phyloP scores from a whole-genome alignment of 2,329 filamentous ascomycete species.

The Stylonectria norvegica region DNA sequence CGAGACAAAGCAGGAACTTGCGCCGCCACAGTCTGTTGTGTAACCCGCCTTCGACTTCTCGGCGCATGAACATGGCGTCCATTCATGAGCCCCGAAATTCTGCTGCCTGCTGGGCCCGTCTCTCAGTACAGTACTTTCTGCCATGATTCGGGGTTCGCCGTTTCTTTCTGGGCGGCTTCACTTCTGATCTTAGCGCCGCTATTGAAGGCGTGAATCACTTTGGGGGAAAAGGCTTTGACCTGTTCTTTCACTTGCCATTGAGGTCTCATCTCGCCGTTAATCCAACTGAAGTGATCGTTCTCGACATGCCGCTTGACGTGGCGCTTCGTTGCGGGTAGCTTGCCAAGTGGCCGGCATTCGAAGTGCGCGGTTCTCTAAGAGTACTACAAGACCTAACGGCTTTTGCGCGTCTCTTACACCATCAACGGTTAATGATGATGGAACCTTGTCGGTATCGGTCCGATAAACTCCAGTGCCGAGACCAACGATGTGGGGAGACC shows the following conservation, averaged over 20 bases:
- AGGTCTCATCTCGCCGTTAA: too few species aligned
- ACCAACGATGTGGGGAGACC: conserved; percentile 9
- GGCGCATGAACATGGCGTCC: conserved; percentile 12
- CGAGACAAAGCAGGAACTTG: too few species aligned
- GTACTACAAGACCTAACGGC: conserved; percentile 3
- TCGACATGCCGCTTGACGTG: too few species aligned
- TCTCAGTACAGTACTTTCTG: not conserved
- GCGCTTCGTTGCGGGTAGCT: not conserved
- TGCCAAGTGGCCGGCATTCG: not conserved
- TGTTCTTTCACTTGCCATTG: too few species aligned
- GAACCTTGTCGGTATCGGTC: conserved; percentile 11
- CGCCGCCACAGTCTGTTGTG: too few species aligned
- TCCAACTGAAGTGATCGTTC: too few species aligned
- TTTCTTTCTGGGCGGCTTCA: conserved; percentile 1
- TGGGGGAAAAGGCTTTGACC: too few species aligned
- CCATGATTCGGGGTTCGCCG: not conserved
- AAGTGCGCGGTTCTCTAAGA: not conserved
- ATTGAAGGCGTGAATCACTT: too few species aligned
- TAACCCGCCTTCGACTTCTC: conserved; percentile 1
- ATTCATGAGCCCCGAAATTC: conserved; percentile 28
- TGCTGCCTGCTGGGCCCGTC: conserved; percentile 26
- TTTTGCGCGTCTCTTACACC: not conserved
- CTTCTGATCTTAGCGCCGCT: not conserved
- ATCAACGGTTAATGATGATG: conserved; percentile 4
- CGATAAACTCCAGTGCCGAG: conserved; percentile 16